Percentiles rank a stretch among this genome's conserved stretches.
These are phyloP conservation scores for Plantago coronopus DNA, from an alignment of 305 asterid genomes.

Conservation along the genomic window DNA sequence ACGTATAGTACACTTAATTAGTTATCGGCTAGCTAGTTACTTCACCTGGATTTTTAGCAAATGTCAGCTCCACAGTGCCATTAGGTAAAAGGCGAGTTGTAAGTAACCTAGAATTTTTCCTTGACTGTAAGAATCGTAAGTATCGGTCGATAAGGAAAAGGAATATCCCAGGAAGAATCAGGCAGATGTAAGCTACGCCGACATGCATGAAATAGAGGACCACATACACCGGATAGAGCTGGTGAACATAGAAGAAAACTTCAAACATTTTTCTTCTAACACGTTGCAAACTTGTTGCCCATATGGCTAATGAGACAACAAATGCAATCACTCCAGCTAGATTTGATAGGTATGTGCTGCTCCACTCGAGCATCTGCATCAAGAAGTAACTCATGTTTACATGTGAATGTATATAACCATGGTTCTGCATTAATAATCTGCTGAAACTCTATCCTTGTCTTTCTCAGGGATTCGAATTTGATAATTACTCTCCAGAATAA, in stretches of 20 bases:
- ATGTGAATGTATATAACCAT: too few species aligned
- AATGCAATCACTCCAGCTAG: conserved; percentile 34
- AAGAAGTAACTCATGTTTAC: too few species aligned
- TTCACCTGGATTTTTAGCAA: conserved; percentile 43
- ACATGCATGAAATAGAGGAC: conserved; percentile 40
- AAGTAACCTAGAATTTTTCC: conserved; percentile 23
- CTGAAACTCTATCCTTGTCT: too few species aligned
- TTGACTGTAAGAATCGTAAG: conserved; percentile 36
- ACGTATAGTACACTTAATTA: too few species aligned
- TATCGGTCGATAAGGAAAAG: conserved; percentile 38
- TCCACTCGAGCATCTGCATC: conserved; percentile 33
- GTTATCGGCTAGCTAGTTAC: too few species aligned
- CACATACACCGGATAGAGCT: conserved; percentile 30
- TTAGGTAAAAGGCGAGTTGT: conserved; percentile 35
- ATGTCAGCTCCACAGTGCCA: conserved; percentile 35
- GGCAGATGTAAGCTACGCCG: conserved; percentile 36
- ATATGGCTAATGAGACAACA: conserved; percentile 22
- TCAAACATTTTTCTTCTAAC: conserved; percentile 38
- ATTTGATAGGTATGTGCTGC: conserved; percentile 21
- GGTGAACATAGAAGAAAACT: conserved; percentile 37
- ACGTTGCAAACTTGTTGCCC: conserved; percentile 27
- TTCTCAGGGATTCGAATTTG: too few species aligned
- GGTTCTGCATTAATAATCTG: too few species aligned
- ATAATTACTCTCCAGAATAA: too few species aligned
- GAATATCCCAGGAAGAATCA: conserved; percentile 41